Percentiles rank a stretch among this genome's conserved stretches.
These are phyloP conservation scores for Cutaneotrichosporon curvatum DNA, from an alignment of 1,284 basidiomycete species.

Conservation along the genomic window DNA sequence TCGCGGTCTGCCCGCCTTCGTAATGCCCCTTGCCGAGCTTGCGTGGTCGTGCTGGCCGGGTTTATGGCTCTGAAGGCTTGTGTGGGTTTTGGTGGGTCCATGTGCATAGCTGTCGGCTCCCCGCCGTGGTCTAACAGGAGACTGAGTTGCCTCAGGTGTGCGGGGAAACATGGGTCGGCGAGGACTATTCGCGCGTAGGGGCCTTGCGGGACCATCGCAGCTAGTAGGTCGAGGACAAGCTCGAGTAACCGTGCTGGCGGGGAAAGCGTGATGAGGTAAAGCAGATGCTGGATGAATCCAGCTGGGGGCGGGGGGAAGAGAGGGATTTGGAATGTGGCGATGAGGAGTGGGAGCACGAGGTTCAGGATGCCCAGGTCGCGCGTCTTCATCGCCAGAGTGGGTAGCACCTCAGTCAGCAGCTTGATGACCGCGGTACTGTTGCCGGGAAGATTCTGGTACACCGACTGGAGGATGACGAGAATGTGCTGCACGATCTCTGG, in stretches of 20 bases:
- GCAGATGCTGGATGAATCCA: conserved; percentile 29
- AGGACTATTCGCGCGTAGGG: conserved; percentile 28
- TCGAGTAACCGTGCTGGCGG: conserved; percentile 28
- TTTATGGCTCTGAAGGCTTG: conserved; percentile 25
- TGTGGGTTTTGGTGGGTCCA: conserved; percentile 14
- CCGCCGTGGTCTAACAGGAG: conserved; percentile 26
- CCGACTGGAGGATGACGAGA: conserved; percentile 27
- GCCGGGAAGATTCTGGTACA: conserved; percentile 20
- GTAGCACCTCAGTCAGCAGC: conserved; percentile 25
- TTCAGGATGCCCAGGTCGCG: conserved; percentile 30
- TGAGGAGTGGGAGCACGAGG: conserved; percentile 32
- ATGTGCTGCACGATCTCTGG: conserved; percentile 37
- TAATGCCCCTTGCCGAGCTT: conserved; percentile 23
- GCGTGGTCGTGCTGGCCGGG: conserved; percentile 25
- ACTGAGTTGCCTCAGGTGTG: conserved; percentile 30
- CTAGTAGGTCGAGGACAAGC: conserved; percentile 34
- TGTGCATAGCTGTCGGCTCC: conserved; percentile 10
- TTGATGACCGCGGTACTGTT: neutral
- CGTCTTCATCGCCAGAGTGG: conserved; percentile 28
- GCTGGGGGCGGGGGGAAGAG: conserved; percentile 21
- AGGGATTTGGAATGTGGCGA: conserved; percentile 21
- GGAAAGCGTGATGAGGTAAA: conserved; percentile 26
- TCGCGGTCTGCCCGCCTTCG: conserved; percentile 28
- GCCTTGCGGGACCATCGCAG: conserved; percentile 25
- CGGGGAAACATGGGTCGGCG: conserved; percentile 18